Evolutionary conservation across 352 stramenopile species (phyloP), one percentile per base, ranked within the genome.

Genomic region (Pythium angustatum): DNA sequence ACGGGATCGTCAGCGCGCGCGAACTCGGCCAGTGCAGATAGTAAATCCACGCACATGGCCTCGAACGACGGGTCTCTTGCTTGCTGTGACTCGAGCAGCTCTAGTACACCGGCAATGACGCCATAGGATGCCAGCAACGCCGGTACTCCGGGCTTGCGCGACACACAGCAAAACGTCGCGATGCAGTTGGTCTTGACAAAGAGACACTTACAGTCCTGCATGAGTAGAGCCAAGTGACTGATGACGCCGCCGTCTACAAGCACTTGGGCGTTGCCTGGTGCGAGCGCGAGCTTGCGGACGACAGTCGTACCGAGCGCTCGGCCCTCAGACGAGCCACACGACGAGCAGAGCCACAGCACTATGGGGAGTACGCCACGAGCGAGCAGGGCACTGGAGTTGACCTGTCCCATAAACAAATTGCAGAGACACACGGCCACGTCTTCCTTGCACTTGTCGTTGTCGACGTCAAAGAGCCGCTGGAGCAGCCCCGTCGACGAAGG

Each of bases 181-280:
- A 88, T 73, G 65, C 81, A 91, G 55, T 93, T 90, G 44, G 72
- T 79, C 61, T 86, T 82, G 21, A 91, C 77, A 43, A 75, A 79
- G 59, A 82, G 61, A 26, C 63, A 71, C 40, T 48, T 27, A 9
- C 57, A 59, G 12, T 72, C 60, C 10, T 72, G 68, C 63, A 90
- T 59, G n/a, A 93, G 71, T 52, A 79, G 44, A 5, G 76, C 77
- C 15, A 90, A 65, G 28, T 83, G 71, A 8, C 59, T 68, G n/a
- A 89, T 75, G 33, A 69, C 75, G 26, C 77, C 81, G 40, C 79
- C 77, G 47, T 85, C 79, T 9, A 91, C 61, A 22, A 93, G 78
- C 5, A 73, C 52, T 38, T 87, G 50, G n/a, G 64, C 74, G 62
- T 93, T 93, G n/a, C 83, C 81, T 14, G 83, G 83, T 15, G 81